A percentile compares a stretch with the other conserved stretches of the same genome.
These are phyloP conservation scores for Raphanus sativus DNA, from an alignment of 345 rosid genomes.

Conservation along the genomic window DNA sequence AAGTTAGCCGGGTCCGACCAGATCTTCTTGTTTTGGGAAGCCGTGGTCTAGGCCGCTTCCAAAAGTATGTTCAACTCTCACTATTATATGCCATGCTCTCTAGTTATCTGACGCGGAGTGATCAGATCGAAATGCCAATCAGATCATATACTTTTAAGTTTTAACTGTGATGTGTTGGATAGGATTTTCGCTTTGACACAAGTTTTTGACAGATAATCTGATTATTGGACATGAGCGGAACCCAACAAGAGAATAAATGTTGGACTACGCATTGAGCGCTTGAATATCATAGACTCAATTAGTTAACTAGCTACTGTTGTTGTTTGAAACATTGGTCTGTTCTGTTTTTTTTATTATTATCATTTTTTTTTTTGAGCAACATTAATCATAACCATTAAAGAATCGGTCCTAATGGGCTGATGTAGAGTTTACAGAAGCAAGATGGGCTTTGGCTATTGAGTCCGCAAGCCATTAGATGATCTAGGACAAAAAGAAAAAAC, in stretches of 20 bases:
- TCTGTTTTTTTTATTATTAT: background rate
- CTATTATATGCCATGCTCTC: background rate
- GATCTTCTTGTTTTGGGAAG: conserved; percentile 91
- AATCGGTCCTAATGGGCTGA: too few species aligned
- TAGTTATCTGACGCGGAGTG: background rate
- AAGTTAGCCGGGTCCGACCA: conserved; percentile 75
- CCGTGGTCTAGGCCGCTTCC: conserved; percentile 90
- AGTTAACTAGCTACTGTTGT: background rate
- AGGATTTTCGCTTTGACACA: background rate
- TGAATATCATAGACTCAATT: background rate
- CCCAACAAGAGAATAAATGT: background rate
- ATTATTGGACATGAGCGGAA: background rate
- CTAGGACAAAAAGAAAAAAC: too few species aligned
- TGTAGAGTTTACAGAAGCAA: too few species aligned
- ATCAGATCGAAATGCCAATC: background rate
- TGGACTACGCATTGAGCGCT: background rate
- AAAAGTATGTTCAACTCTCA: conserved; percentile 50
- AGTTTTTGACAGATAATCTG: background rate
- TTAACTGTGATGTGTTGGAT: background rate
- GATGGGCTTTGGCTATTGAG: too few species aligned
- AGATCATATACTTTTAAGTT: background rate
- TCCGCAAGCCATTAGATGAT: too few species aligned
- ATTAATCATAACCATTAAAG: too few species aligned
- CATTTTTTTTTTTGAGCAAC: too few species aligned
- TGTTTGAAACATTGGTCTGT: background rate